Evolutionary conservation across 1,284 basidiomycete genomes (phyloP).

Genomic region (Fomes fomentarius): DNA sequence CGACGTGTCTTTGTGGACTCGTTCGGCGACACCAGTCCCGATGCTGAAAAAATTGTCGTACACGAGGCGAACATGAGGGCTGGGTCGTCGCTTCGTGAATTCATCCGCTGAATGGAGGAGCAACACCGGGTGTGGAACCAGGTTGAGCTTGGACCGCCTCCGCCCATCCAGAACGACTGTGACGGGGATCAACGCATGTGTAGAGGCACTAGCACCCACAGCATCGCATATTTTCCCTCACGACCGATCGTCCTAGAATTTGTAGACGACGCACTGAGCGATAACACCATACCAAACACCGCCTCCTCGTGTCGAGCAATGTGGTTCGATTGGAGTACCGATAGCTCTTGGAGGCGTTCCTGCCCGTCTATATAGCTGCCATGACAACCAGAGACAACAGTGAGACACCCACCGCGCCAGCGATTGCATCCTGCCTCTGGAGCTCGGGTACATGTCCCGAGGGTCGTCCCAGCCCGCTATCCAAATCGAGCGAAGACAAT

Average conservation of each 20-base stretch:
- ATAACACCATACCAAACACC: not conserved
- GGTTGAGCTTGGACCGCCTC: no score
- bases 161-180: not conserved
- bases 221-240: not conserved
- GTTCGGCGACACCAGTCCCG: not conserved
- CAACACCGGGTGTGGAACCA: no score
- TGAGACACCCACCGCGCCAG: not conserved
- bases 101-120: not conserved
- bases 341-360: not conserved
- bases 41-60: not conserved
- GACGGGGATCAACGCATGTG: not conserved
- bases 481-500: slow-evolving; percentile 27
- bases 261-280: not conserved
- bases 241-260: not conserved
- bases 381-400: slow-evolving; percentile 12
- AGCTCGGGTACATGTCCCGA: slow-evolving; percentile 10
- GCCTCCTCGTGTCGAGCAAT: not conserved
- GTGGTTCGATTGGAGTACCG: not conserved
- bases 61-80: slow-evolving; percentile 5
- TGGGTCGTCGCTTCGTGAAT: not conserved
- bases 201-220: not conserved
- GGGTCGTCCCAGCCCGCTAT: slow-evolving; percentile 7
- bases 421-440: not conserved
- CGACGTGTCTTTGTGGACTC: not conserved
- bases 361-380: not conserved